Conservation (phyloP, 2,329 filamentous ascomycete species). For the Calonectria pauciramosa region DNA sequence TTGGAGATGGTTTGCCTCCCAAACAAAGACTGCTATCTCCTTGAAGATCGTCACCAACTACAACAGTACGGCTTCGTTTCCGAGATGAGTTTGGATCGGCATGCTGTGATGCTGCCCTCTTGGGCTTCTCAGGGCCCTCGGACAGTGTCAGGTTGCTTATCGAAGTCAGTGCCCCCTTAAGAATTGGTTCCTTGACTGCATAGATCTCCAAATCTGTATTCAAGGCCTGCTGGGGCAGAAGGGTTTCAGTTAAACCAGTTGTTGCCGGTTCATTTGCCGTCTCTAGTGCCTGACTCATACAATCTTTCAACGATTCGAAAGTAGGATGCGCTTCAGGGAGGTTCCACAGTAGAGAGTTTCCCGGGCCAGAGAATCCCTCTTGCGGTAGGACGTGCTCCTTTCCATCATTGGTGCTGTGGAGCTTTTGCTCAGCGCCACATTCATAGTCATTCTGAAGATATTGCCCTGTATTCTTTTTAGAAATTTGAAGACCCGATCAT, state of each 20-base stretch:
- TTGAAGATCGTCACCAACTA: too few species aligned
- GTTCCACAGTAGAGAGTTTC: neutral
- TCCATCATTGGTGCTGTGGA: neutral
- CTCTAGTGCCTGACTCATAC: neutral
- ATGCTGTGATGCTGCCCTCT: neutral
- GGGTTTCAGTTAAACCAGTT: neutral
- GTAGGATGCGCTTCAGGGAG: neutral
- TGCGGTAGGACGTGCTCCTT: rapidly evolving
- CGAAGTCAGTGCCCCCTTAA: neutral
- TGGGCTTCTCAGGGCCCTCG: neutral
- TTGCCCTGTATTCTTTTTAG: neutral
- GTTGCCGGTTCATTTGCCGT: neutral
- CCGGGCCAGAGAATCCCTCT: neutral
- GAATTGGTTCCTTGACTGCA: neutral
- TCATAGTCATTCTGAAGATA: neutral
- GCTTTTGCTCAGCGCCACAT: neutral
- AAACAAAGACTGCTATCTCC: too few species aligned
- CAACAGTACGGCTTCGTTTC: neutral
- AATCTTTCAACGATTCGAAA: neutral
- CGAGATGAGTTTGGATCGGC: neutral
- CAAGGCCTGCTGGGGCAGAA: neutral
- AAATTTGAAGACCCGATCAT: too few species aligned
- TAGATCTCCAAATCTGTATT: neutral
- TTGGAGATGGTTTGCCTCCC: neutral
- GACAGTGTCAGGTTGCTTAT: neutral